Evolutionary conservation across 768 basidiomycete genomes (phyloP).

Genomic region (Brasilioporus rufonigricans): DNA sequence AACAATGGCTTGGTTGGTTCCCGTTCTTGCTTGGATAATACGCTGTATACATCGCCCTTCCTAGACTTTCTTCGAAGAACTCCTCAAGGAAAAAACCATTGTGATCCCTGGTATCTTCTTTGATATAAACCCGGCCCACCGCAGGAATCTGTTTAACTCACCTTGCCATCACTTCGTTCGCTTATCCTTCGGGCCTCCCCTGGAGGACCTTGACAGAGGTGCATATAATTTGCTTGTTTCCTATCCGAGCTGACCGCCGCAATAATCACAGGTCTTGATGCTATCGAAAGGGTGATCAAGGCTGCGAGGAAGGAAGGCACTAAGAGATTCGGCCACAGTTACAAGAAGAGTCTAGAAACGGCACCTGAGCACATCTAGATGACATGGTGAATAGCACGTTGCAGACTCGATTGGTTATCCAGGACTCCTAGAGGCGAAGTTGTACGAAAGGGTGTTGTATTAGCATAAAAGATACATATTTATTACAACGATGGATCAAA

Average conservation of each 20-base stretch:
- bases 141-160: constrained; percentile 86
- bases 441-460: constrained; percentile 1
- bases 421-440: background rate
- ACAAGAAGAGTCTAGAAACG: constrained; percentile 55
- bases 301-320: constrained; percentile 64
- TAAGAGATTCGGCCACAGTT: constrained; percentile 66
- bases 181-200: constrained; percentile 80
- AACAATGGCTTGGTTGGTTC: constrained; percentile 78
- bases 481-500: constrained; percentile 55
- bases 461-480: background rate
- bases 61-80: constrained; percentile 91
- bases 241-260: background rate
- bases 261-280: constrained; percentile 63
- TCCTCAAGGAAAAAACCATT: constrained; percentile 87
- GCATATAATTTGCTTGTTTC: constrained; percentile 7
- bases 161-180: constrained; percentile 91
- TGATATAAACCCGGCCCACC: constrained; percentile 73
- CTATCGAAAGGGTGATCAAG: constrained; percentile 75
- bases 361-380: constrained; percentile 25
- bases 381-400: no score
- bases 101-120: constrained; percentile 92
- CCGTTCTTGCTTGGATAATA: background rate
- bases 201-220: constrained; percentile 79
- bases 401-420: background rate
- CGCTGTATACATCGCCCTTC: constrained; percentile 1